Evolutionary conservation across 2,329 filamentous ascomycete species (phyloP).

Genomic region (Periconia sp.): DNA sequence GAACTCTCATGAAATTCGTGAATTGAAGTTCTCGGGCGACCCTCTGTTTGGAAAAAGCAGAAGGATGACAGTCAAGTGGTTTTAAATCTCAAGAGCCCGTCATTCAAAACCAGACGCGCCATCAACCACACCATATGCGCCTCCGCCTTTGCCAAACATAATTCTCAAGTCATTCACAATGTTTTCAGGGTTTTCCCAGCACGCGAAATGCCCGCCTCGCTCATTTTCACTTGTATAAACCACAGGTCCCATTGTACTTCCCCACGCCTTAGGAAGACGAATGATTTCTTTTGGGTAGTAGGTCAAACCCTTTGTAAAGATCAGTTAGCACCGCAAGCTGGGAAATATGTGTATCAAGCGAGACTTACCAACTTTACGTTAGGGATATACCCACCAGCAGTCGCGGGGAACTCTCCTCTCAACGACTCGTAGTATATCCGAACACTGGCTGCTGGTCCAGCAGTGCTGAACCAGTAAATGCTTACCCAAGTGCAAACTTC

Average conservation of each 20-base stretch:
- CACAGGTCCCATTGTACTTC: slow-evolving; percentile 42
- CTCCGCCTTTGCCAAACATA: slow-evolving; percentile 58
- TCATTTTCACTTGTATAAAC: slow-evolving; percentile 57
- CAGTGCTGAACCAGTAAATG: slow-evolving; percentile 58
- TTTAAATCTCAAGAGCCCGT: too few relatives aligned
- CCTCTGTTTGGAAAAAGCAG: too few relatives aligned
- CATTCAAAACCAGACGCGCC: background rate
- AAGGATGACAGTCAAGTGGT: too few relatives aligned
- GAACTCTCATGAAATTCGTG: too few relatives aligned
- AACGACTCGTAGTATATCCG: slow-evolving; percentile 3
- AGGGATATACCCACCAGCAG: background rate
- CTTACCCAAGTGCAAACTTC: slow-evolving; percentile 75
- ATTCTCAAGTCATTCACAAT: slow-evolving; percentile 56
- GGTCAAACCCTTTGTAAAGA: background rate
- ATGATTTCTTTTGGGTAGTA: slow-evolving; percentile 5
- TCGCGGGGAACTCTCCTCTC: background rate
- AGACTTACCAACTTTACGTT: slow-evolving; percentile 5
- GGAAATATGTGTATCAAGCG: background rate
- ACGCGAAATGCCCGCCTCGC: slow-evolving; percentile 63
- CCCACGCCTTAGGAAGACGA: slow-evolving; percentile 2
- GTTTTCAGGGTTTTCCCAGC: slow-evolving; percentile 59
- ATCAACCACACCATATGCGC: slow-evolving; percentile 17
- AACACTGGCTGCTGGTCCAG: slow-evolving; percentile 2
- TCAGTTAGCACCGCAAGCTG: too few relatives aligned
- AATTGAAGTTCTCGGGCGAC: too few relatives aligned